Base-by-base conservation (phyloP, 1,284 basidiomycete genomes). In the Stereum hirsutum region DNA sequence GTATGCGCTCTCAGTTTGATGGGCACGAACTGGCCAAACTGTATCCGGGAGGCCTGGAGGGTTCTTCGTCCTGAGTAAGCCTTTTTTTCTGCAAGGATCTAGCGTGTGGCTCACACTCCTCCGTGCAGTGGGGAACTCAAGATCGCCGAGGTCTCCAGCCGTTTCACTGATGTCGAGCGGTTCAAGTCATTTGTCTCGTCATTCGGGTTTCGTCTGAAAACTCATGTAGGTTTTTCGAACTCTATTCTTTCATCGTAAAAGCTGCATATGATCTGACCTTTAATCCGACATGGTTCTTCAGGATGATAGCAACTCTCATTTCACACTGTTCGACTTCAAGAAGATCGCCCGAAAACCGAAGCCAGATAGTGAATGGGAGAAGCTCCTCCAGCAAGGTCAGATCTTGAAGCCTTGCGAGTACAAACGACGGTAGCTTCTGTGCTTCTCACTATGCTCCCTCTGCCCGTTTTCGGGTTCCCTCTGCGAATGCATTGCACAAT, bases 1-100 rank as follows among this genome's bases (percentile, higher is more conserved):
- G 84, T 99, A 23, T 99, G 93, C 59, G 91, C 93, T 33, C 70
- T 99, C 47, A 95, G 91, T 55, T 68, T 99, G 48, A 99, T 99
- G 96, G 89, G 91, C 28, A 90, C 84, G 8, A 97, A 99, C 60
- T 99, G 96, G 96, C 75, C 91, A 12, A 75, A 74, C 20, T 93
- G 91, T 59, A 74, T 98, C 28, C 72, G 86, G 25, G 95, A 99
- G 61, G 88, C 89, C 3, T 88, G 88, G 74, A 70, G 96, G 46
- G 77, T 99, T 25, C 67, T 99, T 32, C 84, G 81, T 57, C 62
- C 72, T 11, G 79, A 78, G 92, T 94, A 55, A 57, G 85, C 71
- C 38, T n/a, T 42, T 28, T n/a, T 1, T 37, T 17, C 39, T 7
- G 19, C 12, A 8, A 39, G 3, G 31, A 14, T 15, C 43, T 12